These are phyloP conservation scores for Agroathelia rolfsii DNA, from an alignment of 1,284 basidiomycete species.

Conservation along the genomic window DNA sequence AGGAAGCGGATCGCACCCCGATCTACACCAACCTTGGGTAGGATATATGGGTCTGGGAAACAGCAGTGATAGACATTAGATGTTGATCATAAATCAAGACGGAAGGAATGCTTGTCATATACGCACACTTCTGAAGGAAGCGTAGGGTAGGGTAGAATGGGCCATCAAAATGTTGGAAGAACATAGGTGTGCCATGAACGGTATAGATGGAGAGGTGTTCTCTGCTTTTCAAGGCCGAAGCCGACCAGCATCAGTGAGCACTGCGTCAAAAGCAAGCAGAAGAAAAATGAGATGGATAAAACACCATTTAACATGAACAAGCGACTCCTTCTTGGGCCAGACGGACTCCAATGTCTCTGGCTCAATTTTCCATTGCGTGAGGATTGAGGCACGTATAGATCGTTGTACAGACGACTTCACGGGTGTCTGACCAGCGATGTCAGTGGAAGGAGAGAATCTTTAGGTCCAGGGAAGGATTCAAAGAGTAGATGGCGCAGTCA, in stretches of 20 bases:
- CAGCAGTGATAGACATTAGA: constrained; percentile 3
- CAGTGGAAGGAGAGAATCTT: constrained; percentile 80
- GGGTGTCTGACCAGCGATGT: constrained; percentile 88
- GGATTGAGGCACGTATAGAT: constrained; percentile 71
- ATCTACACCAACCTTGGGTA: constrained; percentile 87
- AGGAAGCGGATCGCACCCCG: constrained; percentile 97
- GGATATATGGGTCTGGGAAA: constrained; percentile 74
- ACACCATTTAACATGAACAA: constrained; percentile 92
- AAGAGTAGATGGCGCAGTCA: too few species aligned
- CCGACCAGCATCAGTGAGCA: too few species aligned
- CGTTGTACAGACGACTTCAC: constrained; percentile 93
- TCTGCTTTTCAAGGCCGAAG: constrained; percentile 57
- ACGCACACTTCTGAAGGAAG: constrained; percentile 84
- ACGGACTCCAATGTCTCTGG: constrained; percentile 79
- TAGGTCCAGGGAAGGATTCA: too few species aligned
- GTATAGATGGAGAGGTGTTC: constrained; percentile 94
- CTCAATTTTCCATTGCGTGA: constrained; percentile 81
- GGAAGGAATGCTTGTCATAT: constrained; percentile 15
- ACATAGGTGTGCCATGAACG: constrained; percentile 76
- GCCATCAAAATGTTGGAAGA: constrained; percentile 97
- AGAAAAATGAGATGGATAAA: constrained; percentile 23
- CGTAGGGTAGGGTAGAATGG: constrained; percentile 85
- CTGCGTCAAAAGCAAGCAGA: background rate
- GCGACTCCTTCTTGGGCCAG: constrained; percentile 97
- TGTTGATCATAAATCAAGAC: constrained; percentile 1